Evolutionary conservation across 176 grass and related monocot genomes (phyloP).

Genomic region (Zizania latifolia): DNA sequence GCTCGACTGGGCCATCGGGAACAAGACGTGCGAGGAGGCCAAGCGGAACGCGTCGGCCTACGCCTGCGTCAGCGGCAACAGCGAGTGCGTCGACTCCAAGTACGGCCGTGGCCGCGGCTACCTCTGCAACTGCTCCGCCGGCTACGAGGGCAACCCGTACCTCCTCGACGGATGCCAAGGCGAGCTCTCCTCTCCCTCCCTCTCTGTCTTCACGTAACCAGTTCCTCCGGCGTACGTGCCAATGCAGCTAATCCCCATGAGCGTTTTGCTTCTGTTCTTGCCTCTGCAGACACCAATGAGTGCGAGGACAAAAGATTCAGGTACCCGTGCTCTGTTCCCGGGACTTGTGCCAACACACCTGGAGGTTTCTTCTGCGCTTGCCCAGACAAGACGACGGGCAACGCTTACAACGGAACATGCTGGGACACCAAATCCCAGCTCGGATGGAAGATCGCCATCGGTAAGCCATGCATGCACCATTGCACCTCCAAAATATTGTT

Average conservation of each 20-base stretch:
- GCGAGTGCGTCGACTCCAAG: conserved; percentile 38
- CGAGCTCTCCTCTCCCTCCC: neutral
- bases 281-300: conserved; percentile 53
- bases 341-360: conserved; percentile 35
- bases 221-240: neutral
- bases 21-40: conserved; percentile 42
- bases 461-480: conserved; percentile 26
- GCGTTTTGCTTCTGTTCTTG: neutral
- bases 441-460: conserved; percentile 51
- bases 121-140: conserved; percentile 62
- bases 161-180: conserved; percentile 53
- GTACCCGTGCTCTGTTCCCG: conserved; percentile 47
- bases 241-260: neutral
- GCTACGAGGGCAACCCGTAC: conserved; percentile 67
- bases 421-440: conserved; percentile 11
- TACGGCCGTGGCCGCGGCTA: conserved; percentile 47
- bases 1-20: conserved; percentile 69
- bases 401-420: conserved; percentile 41
- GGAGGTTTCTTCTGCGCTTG: conserved; percentile 49
- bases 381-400: conserved; percentile 31
- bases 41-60: conserved; percentile 28
- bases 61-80: conserved; percentile 44
- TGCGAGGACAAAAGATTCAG: conserved; percentile 21
- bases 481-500: neutral
- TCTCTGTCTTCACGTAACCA: neutral